Conservation (phyloP, 768 basidiomycete genomes). For the Auricularia sp. region DNA sequence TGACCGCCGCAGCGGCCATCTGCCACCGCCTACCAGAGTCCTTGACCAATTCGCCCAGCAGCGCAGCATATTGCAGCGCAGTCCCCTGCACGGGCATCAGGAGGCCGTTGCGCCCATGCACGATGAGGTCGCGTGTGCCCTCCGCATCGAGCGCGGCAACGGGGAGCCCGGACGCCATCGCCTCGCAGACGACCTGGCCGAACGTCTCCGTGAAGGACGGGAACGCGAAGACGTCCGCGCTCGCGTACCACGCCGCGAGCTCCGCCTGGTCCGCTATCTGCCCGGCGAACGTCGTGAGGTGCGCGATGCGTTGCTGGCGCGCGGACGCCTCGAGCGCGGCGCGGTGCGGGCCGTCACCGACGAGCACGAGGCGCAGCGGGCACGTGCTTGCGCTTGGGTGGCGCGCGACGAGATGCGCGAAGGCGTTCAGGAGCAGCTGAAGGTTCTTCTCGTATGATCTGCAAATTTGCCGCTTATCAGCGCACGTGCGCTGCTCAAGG, state of each 20-base stretch:
- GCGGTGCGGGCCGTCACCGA: constrained; percentile 31
- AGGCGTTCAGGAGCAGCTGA: constrained; percentile 27
- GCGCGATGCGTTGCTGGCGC: constrained; percentile 17
- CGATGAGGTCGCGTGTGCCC: constrained; percentile 9
- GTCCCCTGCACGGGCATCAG: not conserved
- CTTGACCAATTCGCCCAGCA: not conserved
- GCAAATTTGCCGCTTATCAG: not conserved
- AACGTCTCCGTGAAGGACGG: constrained; percentile 21
- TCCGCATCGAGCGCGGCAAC: constrained; percentile 34
- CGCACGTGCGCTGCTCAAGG: not conserved
- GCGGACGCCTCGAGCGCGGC: constrained; percentile 22
- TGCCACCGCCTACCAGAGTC: constrained; percentile 3
- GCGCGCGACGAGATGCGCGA: constrained; percentile 14
- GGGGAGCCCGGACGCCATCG: constrained; percentile 33
- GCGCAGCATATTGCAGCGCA: not conserved
- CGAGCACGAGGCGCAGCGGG: constrained; percentile 25
- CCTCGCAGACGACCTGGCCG: constrained; percentile 35
- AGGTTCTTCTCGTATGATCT: constrained; percentile 36
- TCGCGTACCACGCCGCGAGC: constrained; percentile 30
- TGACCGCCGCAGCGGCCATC: constrained; percentile 24
- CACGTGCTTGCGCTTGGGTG: not conserved
- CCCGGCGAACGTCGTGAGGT: constrained; percentile 25
- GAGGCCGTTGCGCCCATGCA: constrained; percentile 1
- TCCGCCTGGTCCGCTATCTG: constrained; percentile 23
- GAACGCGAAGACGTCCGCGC: constrained; percentile 30